phyloP scores from a whole-genome alignment of 2,329 filamentous ascomycete genomes.

The Emericellopsis atlantica region DNA sequence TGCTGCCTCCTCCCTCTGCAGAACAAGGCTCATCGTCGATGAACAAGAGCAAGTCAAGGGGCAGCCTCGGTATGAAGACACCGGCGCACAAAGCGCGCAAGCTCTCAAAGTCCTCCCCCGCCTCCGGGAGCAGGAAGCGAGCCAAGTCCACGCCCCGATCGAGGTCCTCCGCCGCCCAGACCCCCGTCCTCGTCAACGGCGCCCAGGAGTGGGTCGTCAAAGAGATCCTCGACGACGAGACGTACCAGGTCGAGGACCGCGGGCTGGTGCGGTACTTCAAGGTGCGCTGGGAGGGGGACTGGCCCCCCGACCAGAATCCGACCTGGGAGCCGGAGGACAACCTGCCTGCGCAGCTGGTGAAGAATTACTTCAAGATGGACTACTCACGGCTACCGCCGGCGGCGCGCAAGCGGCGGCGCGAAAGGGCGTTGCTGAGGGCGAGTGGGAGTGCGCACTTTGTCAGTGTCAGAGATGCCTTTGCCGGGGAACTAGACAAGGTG shows the following conservation, averaged over 20 bases:
- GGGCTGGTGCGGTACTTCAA: slow-evolving; percentile 30
- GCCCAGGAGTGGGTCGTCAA: slow-evolving; percentile 28
- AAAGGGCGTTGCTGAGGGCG: neutral
- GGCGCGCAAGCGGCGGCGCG: slow-evolving; percentile 9
- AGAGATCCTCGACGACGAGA: slow-evolving; percentile 26
- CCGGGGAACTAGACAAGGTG: slow-evolving; percentile 5
- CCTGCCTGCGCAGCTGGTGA: slow-evolving; percentile 26
- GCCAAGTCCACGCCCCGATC: slow-evolving; percentile 1
- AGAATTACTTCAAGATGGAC: slow-evolving; percentile 21
- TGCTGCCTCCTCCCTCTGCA: too few relatives aligned
- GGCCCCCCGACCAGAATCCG: slow-evolving; percentile 41
- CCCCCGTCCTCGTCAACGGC: slow-evolving; percentile 4
- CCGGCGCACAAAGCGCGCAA: too few relatives aligned
- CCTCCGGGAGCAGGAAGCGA: slow-evolving; percentile 1
- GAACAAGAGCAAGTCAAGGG: too few relatives aligned
- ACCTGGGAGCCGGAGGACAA: slow-evolving; percentile 46
- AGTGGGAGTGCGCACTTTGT: slow-evolving; percentile 7
- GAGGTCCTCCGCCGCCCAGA: neutral
- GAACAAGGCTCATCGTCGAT: too few relatives aligned
- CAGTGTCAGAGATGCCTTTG: slow-evolving; percentile 17
- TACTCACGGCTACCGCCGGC: too few relatives aligned
- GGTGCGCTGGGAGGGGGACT: slow-evolving; percentile 44
- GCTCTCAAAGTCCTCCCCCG: too few relatives aligned
- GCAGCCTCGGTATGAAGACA: neutral
- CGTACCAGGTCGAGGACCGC: slow-evolving; percentile 21